A percentile compares a stretch with the other conserved stretches of the same genome.
Evolutionary conservation across 768 basidiomycete species (phyloP).

Genomic region (Mycena maculata): DNA sequence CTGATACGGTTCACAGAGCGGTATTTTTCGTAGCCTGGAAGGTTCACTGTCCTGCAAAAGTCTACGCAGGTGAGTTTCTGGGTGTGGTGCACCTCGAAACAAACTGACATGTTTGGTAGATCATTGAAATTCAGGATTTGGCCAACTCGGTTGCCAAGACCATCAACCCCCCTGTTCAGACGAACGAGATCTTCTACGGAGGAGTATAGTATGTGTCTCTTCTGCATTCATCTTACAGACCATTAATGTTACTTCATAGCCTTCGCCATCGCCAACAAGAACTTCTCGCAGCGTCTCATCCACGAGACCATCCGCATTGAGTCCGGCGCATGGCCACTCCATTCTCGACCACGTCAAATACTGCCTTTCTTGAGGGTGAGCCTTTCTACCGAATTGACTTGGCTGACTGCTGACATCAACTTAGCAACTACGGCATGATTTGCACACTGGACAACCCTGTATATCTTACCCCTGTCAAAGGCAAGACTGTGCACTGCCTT

Average conservation of each 20-base stretch:
- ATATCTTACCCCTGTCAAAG: slow-evolving; percentile 97
- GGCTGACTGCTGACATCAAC: slow-evolving; percentile 6
- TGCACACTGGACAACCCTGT: slow-evolving; percentile 99
- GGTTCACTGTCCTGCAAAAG: slow-evolving; percentile 95
- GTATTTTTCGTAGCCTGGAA: slow-evolving; percentile 96
- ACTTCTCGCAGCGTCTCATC: slow-evolving; percentile 87
- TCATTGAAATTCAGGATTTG: slow-evolving; percentile 95
- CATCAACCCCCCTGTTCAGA: slow-evolving; percentile 94
- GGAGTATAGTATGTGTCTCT: slow-evolving; percentile 89
- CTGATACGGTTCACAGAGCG: no score
- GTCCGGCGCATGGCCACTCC: slow-evolving; percentile 98
- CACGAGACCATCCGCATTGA: slow-evolving; percentile 99
- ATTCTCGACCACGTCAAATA: slow-evolving; percentile 99
- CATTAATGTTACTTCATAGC: slow-evolving; percentile 59
- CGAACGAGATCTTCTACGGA: slow-evolving; percentile 98
- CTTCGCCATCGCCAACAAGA: slow-evolving; percentile 98
- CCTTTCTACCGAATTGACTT: slow-evolving; percentile 28
- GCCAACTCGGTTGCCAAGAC: slow-evolving; percentile 94
- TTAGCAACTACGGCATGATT: slow-evolving; percentile 96
- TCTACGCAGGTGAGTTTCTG: slow-evolving; percentile 72
- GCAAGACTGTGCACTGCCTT: slow-evolving; percentile 94
- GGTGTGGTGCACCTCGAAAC: background rate
- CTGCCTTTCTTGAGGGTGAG: slow-evolving; percentile 92
- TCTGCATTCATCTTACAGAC: slow-evolving; percentile 29
- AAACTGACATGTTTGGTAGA: slow-evolving; percentile 51